These are phyloP conservation scores for Leccinellum albellum DNA, from an alignment of 768 basidiomycete species.

Conservation along the genomic window DNA sequence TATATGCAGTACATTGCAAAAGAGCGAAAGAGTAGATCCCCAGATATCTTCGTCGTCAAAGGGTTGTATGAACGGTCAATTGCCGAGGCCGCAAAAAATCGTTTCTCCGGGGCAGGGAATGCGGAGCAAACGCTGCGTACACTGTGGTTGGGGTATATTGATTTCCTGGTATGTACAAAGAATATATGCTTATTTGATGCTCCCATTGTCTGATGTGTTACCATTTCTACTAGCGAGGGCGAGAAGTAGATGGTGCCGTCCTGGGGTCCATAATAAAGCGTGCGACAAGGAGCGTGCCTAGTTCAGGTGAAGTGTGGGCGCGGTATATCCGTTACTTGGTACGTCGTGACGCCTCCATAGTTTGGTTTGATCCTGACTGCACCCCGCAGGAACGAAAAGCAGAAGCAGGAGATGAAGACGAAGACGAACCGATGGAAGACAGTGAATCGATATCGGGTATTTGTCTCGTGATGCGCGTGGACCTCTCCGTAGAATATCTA, in stretches of 20 bases:
- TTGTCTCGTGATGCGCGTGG: neutral
- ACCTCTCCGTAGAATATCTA: conserved; percentile 1
- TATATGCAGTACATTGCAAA: conserved; percentile 61
- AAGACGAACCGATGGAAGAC: conserved; percentile 18
- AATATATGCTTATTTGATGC: neutral
- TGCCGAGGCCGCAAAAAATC: conserved; percentile 60
- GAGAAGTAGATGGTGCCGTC: conserved; percentile 39
- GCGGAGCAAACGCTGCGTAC: conserved; percentile 55
- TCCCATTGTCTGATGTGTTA: neutral
- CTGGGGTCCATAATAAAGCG: conserved; percentile 47
- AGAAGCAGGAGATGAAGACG: conserved; percentile 2
- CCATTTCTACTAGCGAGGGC: conserved; percentile 21
- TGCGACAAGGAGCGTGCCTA: conserved; percentile 70
- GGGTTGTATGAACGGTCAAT: conserved; percentile 73
- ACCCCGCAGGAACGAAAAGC: conserved; percentile 19
- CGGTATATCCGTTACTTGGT: conserved; percentile 73
- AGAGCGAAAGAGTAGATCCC: conserved; percentile 59
- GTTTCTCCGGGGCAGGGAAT: conserved; percentile 49
- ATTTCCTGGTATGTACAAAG: conserved; percentile 53
- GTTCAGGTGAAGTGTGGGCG: conserved; percentile 75
- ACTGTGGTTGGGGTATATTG: conserved; percentile 75
- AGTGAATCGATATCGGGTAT: conserved; percentile 28
- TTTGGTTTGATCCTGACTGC: neutral
- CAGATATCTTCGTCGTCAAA: conserved; percentile 53
- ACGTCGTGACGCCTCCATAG: conserved; percentile 13